Conservation (phyloP, 345 rosid species). For the Cardamine chenopodiifolia region DNA sequence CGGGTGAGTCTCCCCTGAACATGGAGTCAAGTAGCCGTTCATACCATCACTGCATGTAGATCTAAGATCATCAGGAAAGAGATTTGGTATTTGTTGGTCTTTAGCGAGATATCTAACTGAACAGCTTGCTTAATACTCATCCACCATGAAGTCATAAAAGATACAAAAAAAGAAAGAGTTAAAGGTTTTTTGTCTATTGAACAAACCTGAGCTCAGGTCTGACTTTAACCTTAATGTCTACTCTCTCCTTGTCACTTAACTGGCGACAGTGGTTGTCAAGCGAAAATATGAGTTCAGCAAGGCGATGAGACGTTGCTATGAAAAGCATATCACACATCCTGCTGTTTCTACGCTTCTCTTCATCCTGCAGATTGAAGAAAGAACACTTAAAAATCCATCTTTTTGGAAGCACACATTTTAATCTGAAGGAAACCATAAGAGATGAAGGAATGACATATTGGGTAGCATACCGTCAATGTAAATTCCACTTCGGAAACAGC, state of each 20-base stretch:
- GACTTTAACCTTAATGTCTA: conserved; percentile 61
- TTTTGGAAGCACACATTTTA: conserved; percentile 20
- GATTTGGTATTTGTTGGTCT: neutral
- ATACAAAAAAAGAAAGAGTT: neutral
- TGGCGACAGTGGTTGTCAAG: conserved; percentile 78
- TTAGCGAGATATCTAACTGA: neutral
- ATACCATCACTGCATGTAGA: conserved; percentile 99
- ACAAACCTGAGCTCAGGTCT: conserved; percentile 83
- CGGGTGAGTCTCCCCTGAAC: conserved; percentile 86
- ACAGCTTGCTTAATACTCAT: neutral
- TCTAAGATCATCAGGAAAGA: conserved; percentile 51
- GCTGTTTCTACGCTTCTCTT: conserved; percentile 86
- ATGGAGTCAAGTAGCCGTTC: conserved; percentile 92
- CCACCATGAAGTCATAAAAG: neutral
- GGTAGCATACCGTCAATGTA: conserved; percentile 66
- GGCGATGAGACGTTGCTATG: conserved; percentile 75
- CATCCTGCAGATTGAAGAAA: conserved; percentile 57
- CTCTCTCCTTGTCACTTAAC: conserved; percentile 52
- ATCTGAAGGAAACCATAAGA: conserved; percentile 12
- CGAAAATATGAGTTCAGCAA: conserved; percentile 78
- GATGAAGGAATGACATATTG: neutral
- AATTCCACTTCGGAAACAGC: conserved; percentile 78
- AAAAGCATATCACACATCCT: conserved; percentile 88
- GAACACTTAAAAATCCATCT: neutral
- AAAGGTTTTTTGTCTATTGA: neutral